A percentile compares a stretch with the other conserved stretches of the same genome.
Conservation (phyloP, 1,284 basidiomycete genomes). For the Ceratobasidium sp. region DNA sequence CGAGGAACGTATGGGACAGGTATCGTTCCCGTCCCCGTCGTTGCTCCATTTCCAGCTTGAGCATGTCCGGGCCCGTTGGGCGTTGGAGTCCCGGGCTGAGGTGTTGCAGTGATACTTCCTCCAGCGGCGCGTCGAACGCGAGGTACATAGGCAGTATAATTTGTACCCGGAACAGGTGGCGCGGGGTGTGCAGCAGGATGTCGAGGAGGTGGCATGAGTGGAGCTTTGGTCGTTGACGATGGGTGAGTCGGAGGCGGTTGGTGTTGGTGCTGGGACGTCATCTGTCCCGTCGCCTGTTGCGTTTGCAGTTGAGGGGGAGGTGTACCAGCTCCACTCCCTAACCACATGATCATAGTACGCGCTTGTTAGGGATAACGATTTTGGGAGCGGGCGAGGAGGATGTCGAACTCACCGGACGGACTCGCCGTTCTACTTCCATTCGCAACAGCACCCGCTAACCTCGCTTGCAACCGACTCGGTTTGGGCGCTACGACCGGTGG, state of each 20-base stretch:
- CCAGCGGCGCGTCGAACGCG: slow-evolving; percentile 64
- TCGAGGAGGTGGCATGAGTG: slow-evolving; percentile 55
- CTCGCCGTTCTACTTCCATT: neutral
- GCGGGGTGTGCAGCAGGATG: slow-evolving; percentile 59
- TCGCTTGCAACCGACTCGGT: slow-evolving; percentile 25
- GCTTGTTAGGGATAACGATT: neutral
- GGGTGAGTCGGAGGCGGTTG: slow-evolving; percentile 35
- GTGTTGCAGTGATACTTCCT: slow-evolving; percentile 6
- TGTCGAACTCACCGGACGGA: slow-evolving; percentile 7
- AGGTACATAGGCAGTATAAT: slow-evolving; percentile 85
- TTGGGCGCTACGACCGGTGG: slow-evolving; percentile 41
- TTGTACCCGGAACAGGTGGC: slow-evolving; percentile 65
- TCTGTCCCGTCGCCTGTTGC: neutral
- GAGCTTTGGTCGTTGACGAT: slow-evolving; percentile 47
- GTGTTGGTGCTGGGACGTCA: neutral
- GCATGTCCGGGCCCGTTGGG: neutral
- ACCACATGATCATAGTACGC: neutral
- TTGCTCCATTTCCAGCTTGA: neutral
- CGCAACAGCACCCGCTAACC: slow-evolving; percentile 35
- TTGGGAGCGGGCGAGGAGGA: neutral
- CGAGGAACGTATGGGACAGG: slow-evolving; percentile 31
- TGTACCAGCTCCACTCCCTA: neutral
- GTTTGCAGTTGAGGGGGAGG: neutral
- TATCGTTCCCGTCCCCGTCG: slow-evolving; percentile 1
- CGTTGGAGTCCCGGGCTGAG: slow-evolving; percentile 16